These are phyloP conservation scores for Huiozyma naganishii DNA, from an alignment of 805 yeast species.

Conservation along the genomic window DNA sequence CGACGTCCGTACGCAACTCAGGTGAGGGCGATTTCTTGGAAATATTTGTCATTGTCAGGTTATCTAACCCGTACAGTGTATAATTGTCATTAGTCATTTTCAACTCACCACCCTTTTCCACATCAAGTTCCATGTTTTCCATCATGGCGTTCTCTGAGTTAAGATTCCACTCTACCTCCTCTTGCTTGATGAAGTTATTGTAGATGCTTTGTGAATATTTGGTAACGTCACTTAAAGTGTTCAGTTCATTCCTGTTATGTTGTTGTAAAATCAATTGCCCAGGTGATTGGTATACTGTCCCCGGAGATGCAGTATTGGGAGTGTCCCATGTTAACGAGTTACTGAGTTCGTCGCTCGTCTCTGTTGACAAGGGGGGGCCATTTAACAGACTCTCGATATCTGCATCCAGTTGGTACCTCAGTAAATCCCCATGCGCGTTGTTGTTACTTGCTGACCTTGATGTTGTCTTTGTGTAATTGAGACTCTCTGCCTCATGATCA, in stretches of 20 bases:
- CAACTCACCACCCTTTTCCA: no score
- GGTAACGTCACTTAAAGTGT: constrained; percentile 4
- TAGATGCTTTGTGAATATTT: constrained; percentile 9
- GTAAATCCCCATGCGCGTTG: no score
- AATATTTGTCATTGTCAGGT: constrained; percentile 14
- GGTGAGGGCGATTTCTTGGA: constrained; percentile 13
- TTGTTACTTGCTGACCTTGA: no score
- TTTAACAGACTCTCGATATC: no score
- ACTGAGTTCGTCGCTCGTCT: no score
- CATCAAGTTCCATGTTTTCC: background rate
- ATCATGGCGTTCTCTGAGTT: background rate
- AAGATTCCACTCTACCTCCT: constrained; percentile 2
- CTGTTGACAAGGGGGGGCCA: no score
- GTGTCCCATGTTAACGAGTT: no score
- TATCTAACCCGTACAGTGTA: constrained; percentile 20
- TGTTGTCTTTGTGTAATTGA: no score
- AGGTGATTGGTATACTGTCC: background rate
- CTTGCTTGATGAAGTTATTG: constrained; percentile 7
- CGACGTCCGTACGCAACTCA: background rate
- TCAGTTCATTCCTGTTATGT: background rate
- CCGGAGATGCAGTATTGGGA: no score
- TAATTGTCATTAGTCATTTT: constrained; percentile 9
- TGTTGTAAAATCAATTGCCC: background rate
- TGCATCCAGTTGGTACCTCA: no score
- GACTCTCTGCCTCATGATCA: no score